Evolutionary conservation across 1,284 basidiomycete species (phyloP), one percentile per base, ranked within the genome.

Genomic region (Laetiporus sulphureus): DNA sequence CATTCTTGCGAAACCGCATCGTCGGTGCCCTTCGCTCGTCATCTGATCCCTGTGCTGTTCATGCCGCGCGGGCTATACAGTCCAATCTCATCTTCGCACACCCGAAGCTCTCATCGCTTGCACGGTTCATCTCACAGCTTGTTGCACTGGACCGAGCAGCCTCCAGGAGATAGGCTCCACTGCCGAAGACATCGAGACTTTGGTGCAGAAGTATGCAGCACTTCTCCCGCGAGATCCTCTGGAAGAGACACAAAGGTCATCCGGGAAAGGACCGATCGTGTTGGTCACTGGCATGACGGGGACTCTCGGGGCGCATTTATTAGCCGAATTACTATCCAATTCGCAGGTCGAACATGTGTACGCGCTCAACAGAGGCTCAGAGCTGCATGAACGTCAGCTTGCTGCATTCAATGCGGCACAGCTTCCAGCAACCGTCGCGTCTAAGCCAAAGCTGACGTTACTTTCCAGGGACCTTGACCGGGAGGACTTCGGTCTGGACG

Each of bases 1-100:
- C 63, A 0, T 68, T 60, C 54, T 65, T 70, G 27, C 59, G 68
- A 8, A 69, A 68, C 50, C 52, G 60, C 2, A 35, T 71, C 31
- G 25, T 63, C 6, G 56, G 57, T 18, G 65, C 58, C 10, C 47
- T 69, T 11, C 60, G 62, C 12, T 43, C 52, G n/a, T 38, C 54
- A 12, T 38, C 47, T 23, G 44, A 47, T 13, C 45, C 50, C 29
- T 38, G 42, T 5, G 49, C 53, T 5, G 19, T 49, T 22, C 39
- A 51, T 4, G 48, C 52, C 21, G 55, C 49, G 1, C 45, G 50
- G 19, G 48, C 46, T 0, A 40, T 64, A 1, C 47, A 57, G 1
- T 34, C 50, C 1, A 60, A 57, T 40, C 56, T 67, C 41, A 60
- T 68, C 16, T 68, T 66, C 42, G 42, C 56, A 25, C 18, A 63